Evolutionary conservation across 345 rosid genomes (phyloP).

Genomic region (Hypericum perforatum): DNA sequence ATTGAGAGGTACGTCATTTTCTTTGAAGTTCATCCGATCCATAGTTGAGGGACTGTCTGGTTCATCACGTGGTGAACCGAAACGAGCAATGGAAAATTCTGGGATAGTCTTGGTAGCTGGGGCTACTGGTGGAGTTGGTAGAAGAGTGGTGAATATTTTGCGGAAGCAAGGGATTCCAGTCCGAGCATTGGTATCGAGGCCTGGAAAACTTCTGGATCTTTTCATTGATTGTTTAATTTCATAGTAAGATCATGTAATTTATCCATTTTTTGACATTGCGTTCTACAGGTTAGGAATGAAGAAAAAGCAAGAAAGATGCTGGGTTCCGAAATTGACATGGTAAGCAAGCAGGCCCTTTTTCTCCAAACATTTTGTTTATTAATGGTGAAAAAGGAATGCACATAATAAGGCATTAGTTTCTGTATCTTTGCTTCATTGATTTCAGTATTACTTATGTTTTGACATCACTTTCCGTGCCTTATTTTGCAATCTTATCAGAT

Average conservation of each 20-base stretch:
- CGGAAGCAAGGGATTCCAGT: conserved; percentile 59
- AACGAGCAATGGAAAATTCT: conserved; percentile 39
- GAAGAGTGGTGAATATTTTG: conserved; percentile 63
- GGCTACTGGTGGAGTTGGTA: conserved; percentile 97
- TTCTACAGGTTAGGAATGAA: conserved; percentile 69
- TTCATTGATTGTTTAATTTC: background rate
- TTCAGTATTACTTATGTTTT: too few relatives aligned
- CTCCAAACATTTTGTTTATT: too few relatives aligned
- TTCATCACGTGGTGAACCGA: conserved; percentile 34
- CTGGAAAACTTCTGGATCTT: background rate
- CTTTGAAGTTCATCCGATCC: conserved; percentile 52
- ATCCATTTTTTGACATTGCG: background rate
- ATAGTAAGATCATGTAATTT: background rate
- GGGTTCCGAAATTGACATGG: conserved; percentile 76
- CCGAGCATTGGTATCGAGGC: conserved; percentile 51
- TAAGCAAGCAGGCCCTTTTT: conserved; percentile 18
- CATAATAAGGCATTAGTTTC: too few relatives aligned
- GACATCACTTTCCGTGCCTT: too few relatives aligned
- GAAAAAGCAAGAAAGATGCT: conserved; percentile 80
- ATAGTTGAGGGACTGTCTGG: conserved; percentile 51
- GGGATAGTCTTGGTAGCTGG: conserved; percentile 72
- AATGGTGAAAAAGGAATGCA: too few relatives aligned
- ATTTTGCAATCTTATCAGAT: too few relatives aligned
- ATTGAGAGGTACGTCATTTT: conserved; percentile 17
- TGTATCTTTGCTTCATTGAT: too few relatives aligned